Evolutionary conservation across 192 early-diverging fungal genomes (phyloP), one percentile per base, ranked within the genome.

Genomic region (Coemansia brasiliensis): DNA sequence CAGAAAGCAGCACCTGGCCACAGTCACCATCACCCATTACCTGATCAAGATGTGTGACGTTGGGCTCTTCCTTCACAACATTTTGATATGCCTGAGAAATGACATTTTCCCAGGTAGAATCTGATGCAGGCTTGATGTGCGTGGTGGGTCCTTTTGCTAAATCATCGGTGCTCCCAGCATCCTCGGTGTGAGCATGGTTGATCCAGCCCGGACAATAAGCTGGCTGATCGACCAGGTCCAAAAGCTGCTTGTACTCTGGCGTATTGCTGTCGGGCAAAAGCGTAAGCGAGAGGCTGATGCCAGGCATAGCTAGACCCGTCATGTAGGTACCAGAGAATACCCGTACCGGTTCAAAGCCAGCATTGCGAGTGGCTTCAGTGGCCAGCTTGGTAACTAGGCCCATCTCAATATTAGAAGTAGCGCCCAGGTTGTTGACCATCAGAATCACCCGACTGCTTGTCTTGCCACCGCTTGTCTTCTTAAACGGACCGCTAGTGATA

Each of bases 361-460:
- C 57, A 2, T 40, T 37, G 24, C 59, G 59, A 4, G 75, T 52
- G 27, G 68, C 61, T n/a, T 86, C 82, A 7, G 83, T 72, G 15
- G 88, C 88, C 20, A 90, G 84, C 52, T 88, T 88, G 18, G 85
- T 82, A 6, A 90, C 82, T 16, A 85, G 72, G 5, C 85, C 83
- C 61, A 89, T 77, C 65, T 94, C 92, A 24, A 94, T 65, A 39
- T 80, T 79, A 0, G 91, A 85, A 0, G 82, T 83, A 2, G 85
- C 90, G 4, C 92, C 92, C n/a, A 92, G 74, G 69, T 94, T 93
- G 67, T 94, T 94, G 27, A 92, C 75, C 44, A 94, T 54, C n/a
- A 94, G 57, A n/a, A 85, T 78, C 12, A 90, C 80, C 16, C 49
- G 49, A 3, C 63, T 67, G 5, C 67, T 65, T 2, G 63, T 41